Evolutionary conservation across 805 yeast genomes (phyloP), one percentile per base, ranked within the genome.

Genomic region (Lachancea quebecensis): DNA sequence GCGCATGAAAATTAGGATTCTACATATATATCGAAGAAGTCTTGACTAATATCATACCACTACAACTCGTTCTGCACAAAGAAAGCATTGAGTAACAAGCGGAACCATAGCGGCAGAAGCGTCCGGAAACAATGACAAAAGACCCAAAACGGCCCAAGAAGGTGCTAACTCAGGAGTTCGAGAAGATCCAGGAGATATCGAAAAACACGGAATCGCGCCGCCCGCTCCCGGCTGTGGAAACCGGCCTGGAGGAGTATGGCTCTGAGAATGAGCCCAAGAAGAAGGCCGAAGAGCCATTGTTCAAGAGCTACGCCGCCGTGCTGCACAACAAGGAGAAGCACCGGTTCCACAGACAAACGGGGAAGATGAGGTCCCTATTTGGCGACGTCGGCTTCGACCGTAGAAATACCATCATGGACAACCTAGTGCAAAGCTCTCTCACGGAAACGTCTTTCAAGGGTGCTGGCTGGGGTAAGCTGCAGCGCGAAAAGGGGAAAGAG

Each of bases 361-460:
- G 51, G 34, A 49, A 64, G 35, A 69, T 68, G 50, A 62, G 74
- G 27, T 78, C 82, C 2, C 70, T 75, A 44, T 79, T 79, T 55
- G 72, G 73, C 4, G 86, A 81, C 57, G 68, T 78, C 16, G 68
- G 68, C 21, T 78, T 79, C 52, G 52, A 53, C 17, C 57, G 64
- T 8, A 56, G 74, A 29, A 60, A 73, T 4, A 63, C 75, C 7
- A 79, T 82, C 14, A 71, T 82, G 49, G 90, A 82, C 56, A 66
- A 72, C 12, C 49, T 64, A 14, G 52, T 64, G 15, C 35, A 41
- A 31, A 54, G 54, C 34, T 57, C 58, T 39, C 64, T 62, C 10
- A 57, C 56, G 29, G 56, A 54, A 45, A 46, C 51, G 38, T 45
- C 47, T 8, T 62, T 64, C 45, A 50, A 48, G 25, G 68, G 66